Percentiles rank a stretch among this genome's conserved stretches.
phyloP scores from a whole-genome alignment of 257 asterid genomes.

The Lavandula angustifolia region DNA sequence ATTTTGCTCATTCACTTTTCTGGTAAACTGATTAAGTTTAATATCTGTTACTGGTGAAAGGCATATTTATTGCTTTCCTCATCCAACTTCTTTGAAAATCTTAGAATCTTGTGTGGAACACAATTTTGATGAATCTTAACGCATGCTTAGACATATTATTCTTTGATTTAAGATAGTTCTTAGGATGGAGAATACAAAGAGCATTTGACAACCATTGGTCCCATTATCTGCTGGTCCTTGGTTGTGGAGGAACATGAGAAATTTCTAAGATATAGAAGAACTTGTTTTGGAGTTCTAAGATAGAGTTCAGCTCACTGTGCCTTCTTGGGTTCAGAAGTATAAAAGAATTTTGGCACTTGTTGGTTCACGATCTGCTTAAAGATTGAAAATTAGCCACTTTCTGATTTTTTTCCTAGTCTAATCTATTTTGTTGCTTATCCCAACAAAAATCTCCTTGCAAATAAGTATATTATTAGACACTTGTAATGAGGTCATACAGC shows the following conservation, averaged over 20 bases:
- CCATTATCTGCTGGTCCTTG: neutral
- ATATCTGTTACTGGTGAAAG: slow-evolving; percentile 4
- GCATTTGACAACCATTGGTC: slow-evolving; percentile 2
- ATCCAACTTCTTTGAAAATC: neutral
- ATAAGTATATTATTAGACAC: slow-evolving; percentile 4
- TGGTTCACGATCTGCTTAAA: neutral
- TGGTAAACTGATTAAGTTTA: slow-evolving; percentile 13
- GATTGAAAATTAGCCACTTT: neutral
- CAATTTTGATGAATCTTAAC: neutral
- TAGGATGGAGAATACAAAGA: neutral
- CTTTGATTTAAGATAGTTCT: neutral
- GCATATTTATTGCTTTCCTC: neutral
- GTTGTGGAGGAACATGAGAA: neutral
- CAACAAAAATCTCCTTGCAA: neutral
- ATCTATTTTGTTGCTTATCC: neutral
- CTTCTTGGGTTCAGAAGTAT: neutral
- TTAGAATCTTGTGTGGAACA: neutral
- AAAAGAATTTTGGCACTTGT: neutral
- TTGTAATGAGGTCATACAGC: slow-evolving; percentile 20
- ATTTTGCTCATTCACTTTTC: slow-evolving; percentile 7
- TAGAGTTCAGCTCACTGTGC: neutral
- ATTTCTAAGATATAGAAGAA: neutral
- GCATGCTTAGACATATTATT: slow-evolving; percentile 4
- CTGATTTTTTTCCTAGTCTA: neutral
- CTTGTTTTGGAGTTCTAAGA: slow-evolving; percentile 1